phyloP scores from a whole-genome alignment of 1,284 basidiomycete genomes.

The Tremellales sp. region DNA sequence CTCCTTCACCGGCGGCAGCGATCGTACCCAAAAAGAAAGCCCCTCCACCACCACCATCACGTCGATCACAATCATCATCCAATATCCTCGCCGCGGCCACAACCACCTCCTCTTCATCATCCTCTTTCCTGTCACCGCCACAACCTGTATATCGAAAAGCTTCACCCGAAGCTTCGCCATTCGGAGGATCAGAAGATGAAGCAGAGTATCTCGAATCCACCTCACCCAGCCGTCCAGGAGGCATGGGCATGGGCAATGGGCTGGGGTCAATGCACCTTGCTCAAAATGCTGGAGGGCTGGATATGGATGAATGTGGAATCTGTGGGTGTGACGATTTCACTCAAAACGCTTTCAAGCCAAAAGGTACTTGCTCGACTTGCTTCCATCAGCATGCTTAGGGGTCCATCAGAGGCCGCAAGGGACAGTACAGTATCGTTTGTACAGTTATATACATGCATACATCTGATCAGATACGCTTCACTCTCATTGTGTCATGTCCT shows the following conservation, averaged over 20 bases:
- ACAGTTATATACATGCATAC: too few relatives aligned
- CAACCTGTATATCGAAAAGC: slow-evolving; percentile 4
- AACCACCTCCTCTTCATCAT: slow-evolving; percentile 1
- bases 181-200: slow-evolving; percentile 33
- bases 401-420: too few relatives aligned
- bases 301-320: slow-evolving; percentile 12
- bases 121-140: slow-evolving; percentile 10
- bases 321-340: slow-evolving; percentile 55
- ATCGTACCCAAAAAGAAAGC: slow-evolving; percentile 48
- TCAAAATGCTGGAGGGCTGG: slow-evolving; percentile 53
- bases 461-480: too few relatives aligned
- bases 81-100: slow-evolving; percentile 14
- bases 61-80: slow-evolving; percentile 31
- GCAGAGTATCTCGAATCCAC: background rate
- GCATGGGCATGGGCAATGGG: slow-evolving; percentile 14
- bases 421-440: too few relatives aligned
- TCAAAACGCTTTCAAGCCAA: slow-evolving; percentile 60
- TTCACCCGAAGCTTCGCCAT: slow-evolving; percentile 28
- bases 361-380: slow-evolving; percentile 61
- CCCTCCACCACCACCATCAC: slow-evolving; percentile 52
- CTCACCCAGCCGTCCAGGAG: background rate
- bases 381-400: slow-evolving; percentile 49
- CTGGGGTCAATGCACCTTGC: slow-evolving; percentile 39
- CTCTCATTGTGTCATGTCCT: too few relatives aligned
- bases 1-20: slow-evolving; percentile 17